phyloP scores from a whole-genome alignment of 352 stramenopile species.

The Globisporangium polare region DNA sequence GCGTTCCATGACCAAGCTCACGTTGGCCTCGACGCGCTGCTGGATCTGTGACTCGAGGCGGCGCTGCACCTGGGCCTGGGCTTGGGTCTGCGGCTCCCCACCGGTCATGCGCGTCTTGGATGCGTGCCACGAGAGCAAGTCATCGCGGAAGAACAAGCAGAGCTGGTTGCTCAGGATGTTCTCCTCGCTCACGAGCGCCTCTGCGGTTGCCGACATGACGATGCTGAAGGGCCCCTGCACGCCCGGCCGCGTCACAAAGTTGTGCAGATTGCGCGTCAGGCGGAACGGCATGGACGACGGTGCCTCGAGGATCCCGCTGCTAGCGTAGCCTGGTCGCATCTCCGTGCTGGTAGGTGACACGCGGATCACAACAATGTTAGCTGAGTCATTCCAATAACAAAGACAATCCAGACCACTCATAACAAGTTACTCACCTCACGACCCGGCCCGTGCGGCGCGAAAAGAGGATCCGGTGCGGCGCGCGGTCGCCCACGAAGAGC shows the following conservation, averaged over 20 bases:
- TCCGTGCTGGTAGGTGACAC: conserved; percentile 48
- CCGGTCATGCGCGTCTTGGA: conserved; percentile 71
- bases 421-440: conserved; percentile 29
- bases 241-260: conserved; percentile 80
- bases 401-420: background rate
- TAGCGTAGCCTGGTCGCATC: conserved; percentile 79
- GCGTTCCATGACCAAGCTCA: conserved; percentile 77
- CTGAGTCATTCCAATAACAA: no score
- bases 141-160: conserved; percentile 87
- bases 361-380: background rate
- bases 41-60: conserved; percentile 77
- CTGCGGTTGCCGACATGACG: conserved; percentile 72
- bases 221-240: conserved; percentile 86
- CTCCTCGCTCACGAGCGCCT: conserved; percentile 80
- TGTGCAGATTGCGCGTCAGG: conserved; percentile 86
- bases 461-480: conserved; percentile 82
- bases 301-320: conserved; percentile 74
- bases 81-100: conserved; percentile 20
- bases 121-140: conserved; percentile 84
- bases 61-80: conserved; percentile 35
- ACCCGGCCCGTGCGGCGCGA: conserved; percentile 73
- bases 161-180: conserved; percentile 85
- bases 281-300: conserved; percentile 87
- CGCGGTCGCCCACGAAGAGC: conserved; percentile 82
- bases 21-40: conserved; percentile 83